Evolutionary conservation across 2,329 filamentous ascomycete genomes (phyloP).

Genomic region (Xylogone sp.): DNA sequence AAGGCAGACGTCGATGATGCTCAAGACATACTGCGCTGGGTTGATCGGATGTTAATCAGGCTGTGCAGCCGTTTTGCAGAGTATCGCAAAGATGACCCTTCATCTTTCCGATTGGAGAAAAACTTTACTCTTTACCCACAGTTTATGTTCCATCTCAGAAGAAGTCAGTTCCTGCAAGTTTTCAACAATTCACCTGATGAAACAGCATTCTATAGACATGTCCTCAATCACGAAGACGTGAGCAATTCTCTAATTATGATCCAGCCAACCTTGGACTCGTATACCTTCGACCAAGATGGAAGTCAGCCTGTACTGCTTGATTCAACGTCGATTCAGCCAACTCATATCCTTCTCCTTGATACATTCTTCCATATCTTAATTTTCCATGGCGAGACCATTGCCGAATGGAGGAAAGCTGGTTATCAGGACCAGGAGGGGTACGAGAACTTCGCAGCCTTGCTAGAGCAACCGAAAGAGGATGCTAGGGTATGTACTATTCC

Average conservation of each 20-base stretch:
- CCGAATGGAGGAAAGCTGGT: slow-evolving; percentile 95
- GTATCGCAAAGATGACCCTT: slow-evolving; percentile 96
- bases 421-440: slow-evolving; percentile 98
- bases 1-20: slow-evolving; percentile 98
- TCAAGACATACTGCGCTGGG: slow-evolving; percentile 96
- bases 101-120: slow-evolving; percentile 94
- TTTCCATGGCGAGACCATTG: slow-evolving; percentile 97
- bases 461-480: slow-evolving; percentile 95
- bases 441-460: slow-evolving; percentile 84
- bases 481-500: slow-evolving; percentile 65
- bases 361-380: slow-evolving; percentile 99
- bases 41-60: slow-evolving; percentile 96
- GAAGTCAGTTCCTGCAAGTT: slow-evolving; percentile 96
- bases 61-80: slow-evolving; percentile 96
- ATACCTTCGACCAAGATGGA: slow-evolving; percentile 94
- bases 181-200: slow-evolving; percentile 99
- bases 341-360: slow-evolving; percentile 89
- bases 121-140: slow-evolving; percentile 99
- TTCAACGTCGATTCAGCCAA: slow-evolving; percentile 91
- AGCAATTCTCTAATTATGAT: slow-evolving; percentile 98
- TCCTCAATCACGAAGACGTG: slow-evolving; percentile 95
- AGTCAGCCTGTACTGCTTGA: slow-evolving; percentile 91
- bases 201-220: slow-evolving; percentile 97
- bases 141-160: slow-evolving; percentile 98
- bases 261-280: slow-evolving; percentile 93